A percentile compares a stretch with the other conserved stretches of the same genome.
These are phyloP conservation scores for Aurifilum marmelostoma DNA, from an alignment of 2,329 filamentous ascomycete genomes.

Conservation along the genomic window DNA sequence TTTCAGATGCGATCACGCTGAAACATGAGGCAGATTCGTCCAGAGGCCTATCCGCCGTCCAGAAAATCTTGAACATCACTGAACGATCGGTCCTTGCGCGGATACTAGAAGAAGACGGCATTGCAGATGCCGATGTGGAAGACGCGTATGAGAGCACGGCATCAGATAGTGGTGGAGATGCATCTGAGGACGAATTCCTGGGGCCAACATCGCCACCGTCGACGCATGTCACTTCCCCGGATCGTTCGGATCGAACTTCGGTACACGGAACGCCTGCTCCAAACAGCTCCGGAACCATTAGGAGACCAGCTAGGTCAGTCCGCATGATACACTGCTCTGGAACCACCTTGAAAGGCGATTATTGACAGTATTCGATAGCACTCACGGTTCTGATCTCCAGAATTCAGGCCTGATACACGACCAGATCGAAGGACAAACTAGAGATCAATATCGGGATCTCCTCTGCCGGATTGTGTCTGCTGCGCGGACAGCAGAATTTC, in stretches of 20 bases:
- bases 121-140: conserved; percentile 8
- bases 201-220: neutral
- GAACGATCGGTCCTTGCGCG: neutral
- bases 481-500: neutral
- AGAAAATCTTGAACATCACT: neutral
- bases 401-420: neutral
- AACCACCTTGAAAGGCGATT: neutral
- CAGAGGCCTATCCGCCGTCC: conserved; percentile 19
- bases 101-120: conserved; percentile 31
- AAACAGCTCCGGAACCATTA: neutral
- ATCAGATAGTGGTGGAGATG: neutral
- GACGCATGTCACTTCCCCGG: neutral
- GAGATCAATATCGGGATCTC: neutral
- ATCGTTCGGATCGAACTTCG: neutral
- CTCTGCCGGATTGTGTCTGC: neutral
- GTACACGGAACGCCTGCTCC: neutral
- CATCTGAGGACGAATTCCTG: neutral
- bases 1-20: conserved; percentile 35
- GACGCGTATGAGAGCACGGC: neutral
- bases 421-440: neutral
- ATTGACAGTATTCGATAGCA: neutral
- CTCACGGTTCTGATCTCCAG: neutral
- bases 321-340: neutral
- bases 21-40: conserved; percentile 2
- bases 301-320: neutral